phyloP scores from a whole-genome alignment of 2,329 filamentous ascomycete species.

The Claviceps purpurea region DNA sequence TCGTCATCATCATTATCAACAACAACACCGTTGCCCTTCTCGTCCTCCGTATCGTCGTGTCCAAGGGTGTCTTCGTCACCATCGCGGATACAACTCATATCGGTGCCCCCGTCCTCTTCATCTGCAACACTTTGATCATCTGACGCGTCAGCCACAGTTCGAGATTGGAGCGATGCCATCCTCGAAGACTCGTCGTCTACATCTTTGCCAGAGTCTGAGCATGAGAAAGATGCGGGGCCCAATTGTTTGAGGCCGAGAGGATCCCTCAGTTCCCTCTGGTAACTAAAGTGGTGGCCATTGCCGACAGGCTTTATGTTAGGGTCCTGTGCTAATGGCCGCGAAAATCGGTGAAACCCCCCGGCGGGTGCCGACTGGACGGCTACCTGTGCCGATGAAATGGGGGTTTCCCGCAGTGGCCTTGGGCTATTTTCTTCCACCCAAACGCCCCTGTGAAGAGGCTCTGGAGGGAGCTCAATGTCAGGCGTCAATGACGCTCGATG shows the following conservation, averaged over 20 bases:
- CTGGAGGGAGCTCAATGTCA: slow-evolving; percentile 23
- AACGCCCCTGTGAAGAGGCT: slow-evolving; percentile 12
- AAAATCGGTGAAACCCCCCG: slow-evolving; percentile 19
- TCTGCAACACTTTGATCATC: not conserved
- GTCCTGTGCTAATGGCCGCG: slow-evolving; percentile 19
- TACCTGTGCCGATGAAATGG: slow-evolving; percentile 24
- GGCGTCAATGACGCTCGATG: slow-evolving; percentile 27
- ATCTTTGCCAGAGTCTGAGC: slow-evolving; percentile 12
- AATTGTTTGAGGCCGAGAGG: slow-evolving; percentile 20
- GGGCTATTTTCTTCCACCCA: slow-evolving; percentile 19
- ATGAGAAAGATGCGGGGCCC: slow-evolving; percentile 23
- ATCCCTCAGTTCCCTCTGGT: slow-evolving; percentile 19
- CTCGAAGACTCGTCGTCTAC: slow-evolving; percentile 8
- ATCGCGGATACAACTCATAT: not conserved
- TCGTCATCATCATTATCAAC: not conserved
- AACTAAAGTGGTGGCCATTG: slow-evolving; percentile 29
- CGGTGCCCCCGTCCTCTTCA: not conserved
- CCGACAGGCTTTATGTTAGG: slow-evolving; percentile 30
- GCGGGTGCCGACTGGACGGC: slow-evolving; percentile 20
- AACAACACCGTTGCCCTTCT: not conserved
- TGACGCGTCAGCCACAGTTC: not conserved
- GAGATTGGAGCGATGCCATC: not conserved
- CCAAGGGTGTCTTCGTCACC: not conserved
- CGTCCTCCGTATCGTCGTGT: not conserved
- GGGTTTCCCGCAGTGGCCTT: slow-evolving; percentile 35